Base-by-base conservation (phyloP, 1,284 basidiomycete genomes). In the Farysia itapuensis region DNA sequence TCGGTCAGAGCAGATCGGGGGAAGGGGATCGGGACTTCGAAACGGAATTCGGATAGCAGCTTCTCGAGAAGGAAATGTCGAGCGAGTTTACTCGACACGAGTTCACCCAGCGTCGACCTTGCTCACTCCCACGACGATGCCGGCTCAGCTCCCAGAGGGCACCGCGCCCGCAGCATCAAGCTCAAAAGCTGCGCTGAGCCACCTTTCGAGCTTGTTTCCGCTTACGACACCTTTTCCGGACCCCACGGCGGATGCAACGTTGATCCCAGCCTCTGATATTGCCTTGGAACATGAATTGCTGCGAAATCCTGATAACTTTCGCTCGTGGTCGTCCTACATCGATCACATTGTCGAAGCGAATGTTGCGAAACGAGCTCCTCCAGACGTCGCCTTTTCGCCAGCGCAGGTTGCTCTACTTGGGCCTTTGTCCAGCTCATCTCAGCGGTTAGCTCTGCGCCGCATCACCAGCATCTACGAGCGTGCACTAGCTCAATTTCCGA, bases 241-340 rank as follows among this genome's bases (percentile, higher is more conserved):
- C 7, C 91, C 92, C 8, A 79, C 82, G 35, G 87, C 85, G 2
- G 85, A 92, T 70, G 82, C 87, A 14, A 81, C 86, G 46, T 82
- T 97, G 40, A 82, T 97, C 63, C 82, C 86, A 3, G 78, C 84
- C 22, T 81, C 84, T 39, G 92, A 97, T 78, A 77, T 96, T 25
- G 82, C 86, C 53, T 85, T 90, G 32, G 95, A 97, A 79, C 92
- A 98, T 78, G 94, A 98, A 78, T 83, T 98, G n/a, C 81, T 93
- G 24, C 85, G 90, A 56, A 96, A 97, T 78, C 89, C 90, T 3
- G 83, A 84, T 49, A 95, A 93, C 47, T 88, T 93, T 76, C 84
- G 89, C 23, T 85, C 88, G 64, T 98, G 95, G 95, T 86, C 88
- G 82, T 81, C 85, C 1, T 89, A 93, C 67, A 89, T 98, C 68